Base-by-base conservation (phyloP, 2,329 filamentous ascomycete genomes). In the Pseudopithomyces maydicus region DNA sequence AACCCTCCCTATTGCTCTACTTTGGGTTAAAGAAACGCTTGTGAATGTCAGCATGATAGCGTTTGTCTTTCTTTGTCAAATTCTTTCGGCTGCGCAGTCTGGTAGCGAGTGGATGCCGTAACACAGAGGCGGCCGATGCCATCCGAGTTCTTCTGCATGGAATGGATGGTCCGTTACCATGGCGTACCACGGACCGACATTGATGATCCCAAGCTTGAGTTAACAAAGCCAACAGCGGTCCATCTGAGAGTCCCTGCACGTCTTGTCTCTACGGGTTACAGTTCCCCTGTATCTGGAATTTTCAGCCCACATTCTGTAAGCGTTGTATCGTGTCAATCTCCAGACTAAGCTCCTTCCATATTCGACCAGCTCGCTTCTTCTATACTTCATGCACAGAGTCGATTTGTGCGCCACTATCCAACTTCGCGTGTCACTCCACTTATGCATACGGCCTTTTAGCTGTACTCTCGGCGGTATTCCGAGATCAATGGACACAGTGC, bases 31-130 rank as follows among this genome's bases (percentile, higher is more conserved):
- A n/a, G 36, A 32, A 29, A n/a, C 38, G 12, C 8, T 20, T 20
- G 6, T 12, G 14, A 22, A 43, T 8, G 29, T 11, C 29, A 17
- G 32, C 11, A 12, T 12, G 20, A 10, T 2, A 46, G 12, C 20
- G 6, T 54, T 12, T 14, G 6, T 15, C 7, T 46, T 32, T 20
- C 43, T 35, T 38, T 46, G 17, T n/a, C 26, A 10, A 38, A 19
- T n/a, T 41, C 12, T 43, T 39, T 33, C n/a, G n/a, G 35, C 46
- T 14, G 35, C 49, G 35, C 54, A 57, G 15, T 41, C 55, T 46
- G 69, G 71, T 74, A 74, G 64, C 72, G 68, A 73, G 60, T 48
- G 51, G 62, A 59, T 67, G 62, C 66, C 59, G 67, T 72, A 55
- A 66, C 65, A 70, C 69, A 63, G 70, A 5, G 43, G 64, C 67